Evolutionary conservation across 768 basidiomycete species (phyloP).

Genomic region (Cystofilobasidium macerans): DNA sequence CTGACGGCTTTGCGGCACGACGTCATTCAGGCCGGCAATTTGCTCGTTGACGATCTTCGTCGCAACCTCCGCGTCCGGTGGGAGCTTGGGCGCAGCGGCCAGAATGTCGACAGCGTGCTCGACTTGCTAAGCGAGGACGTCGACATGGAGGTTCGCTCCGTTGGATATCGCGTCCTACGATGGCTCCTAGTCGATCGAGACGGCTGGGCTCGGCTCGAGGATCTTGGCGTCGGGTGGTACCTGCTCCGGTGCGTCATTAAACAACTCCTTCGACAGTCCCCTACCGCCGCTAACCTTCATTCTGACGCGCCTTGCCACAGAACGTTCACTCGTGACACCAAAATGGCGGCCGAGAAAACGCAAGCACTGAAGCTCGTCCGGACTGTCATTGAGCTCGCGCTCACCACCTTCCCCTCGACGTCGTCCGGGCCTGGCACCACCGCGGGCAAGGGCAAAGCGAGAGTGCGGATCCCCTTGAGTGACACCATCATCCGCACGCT

Average conservation of each 20-base stretch:
- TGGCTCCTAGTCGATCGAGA: slow-evolving; percentile 12
- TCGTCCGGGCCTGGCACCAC: slow-evolving; percentile 42
- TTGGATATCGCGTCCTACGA: slow-evolving; percentile 57
- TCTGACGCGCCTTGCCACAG: slow-evolving; percentile 40
- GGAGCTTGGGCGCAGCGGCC: slow-evolving; percentile 51
- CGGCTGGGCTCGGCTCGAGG: slow-evolving; percentile 14
- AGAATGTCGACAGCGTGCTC: slow-evolving; percentile 1
- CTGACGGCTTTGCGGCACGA: slow-evolving; percentile 7
- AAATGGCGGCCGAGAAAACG: slow-evolving; percentile 73
- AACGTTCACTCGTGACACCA: slow-evolving; percentile 72
- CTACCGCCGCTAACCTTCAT: neutral
- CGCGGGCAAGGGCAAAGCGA: slow-evolving; percentile 39
- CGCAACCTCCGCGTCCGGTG: slow-evolving; percentile 64
- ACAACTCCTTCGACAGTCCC: too few species aligned
- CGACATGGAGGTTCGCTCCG: slow-evolving; percentile 60
- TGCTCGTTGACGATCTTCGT: slow-evolving; percentile 39
- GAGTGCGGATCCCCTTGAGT: slow-evolving; percentile 28
- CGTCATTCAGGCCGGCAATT: slow-evolving; percentile 27
- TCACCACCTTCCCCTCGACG: slow-evolving; percentile 16
- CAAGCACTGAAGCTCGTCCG: slow-evolving; percentile 86
- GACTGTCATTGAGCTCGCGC: slow-evolving; percentile 51
- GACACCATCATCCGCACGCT: slow-evolving; percentile 56
- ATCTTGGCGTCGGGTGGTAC: slow-evolving; percentile 56
- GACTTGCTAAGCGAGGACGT: slow-evolving; percentile 3
- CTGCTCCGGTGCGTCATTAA: slow-evolving; percentile 58